Evolutionary conservation across 257 asterid genomes (phyloP), one percentile per base, ranked within the genome.

Genomic region (Nicotiana benthamiana): DNA sequence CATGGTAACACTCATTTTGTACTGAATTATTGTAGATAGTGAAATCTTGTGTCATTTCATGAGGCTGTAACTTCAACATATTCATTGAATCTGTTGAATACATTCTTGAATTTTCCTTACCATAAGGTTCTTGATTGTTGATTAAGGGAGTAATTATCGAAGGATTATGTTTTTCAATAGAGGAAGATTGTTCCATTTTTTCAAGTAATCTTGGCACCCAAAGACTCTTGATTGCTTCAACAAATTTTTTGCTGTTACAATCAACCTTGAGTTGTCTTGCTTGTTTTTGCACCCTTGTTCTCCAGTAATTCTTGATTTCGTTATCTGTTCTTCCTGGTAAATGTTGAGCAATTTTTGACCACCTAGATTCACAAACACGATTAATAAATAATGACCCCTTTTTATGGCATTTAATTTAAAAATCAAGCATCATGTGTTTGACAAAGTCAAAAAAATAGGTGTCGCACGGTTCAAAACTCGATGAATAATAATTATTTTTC

Each of bases 231-330:
- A 94, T 84, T 5, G 92, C 90, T 77, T 92, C 95, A 12, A 92
- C 87, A 82, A 94, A 94, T 63, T 85, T 91, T 32, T 84, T 86
- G 90, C 97, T 94, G 75, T 94, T 91, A 24, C 94, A 90, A 85
- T 94, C 97, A 18, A 91, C 80, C 51, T 92, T 94, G 0, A 94
- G 89, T 34, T 92, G 97, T 22, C 94, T 83, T 0, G 98, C 98
- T 83, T 94, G 98, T 77, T 94, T 94, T 40, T 94, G 95, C 53
- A 94, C 97, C 84, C 97, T 85, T 15, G 98, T 94, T 80, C 98
- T 86, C 98, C 98, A 94, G 74, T 94, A 94, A 13, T 92, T 94
- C 88, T 94, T 94, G 70, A 94, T 92, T 75, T 94, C 98, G 2
- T 94, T 94, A 28, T 94, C 98, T 0, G 98, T 94, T 78, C 98